Evolutionary conservation across 179 eudicot species (phyloP), one percentile per base, ranked within the genome.

Genomic region (Spinacia oleracea): DNA sequence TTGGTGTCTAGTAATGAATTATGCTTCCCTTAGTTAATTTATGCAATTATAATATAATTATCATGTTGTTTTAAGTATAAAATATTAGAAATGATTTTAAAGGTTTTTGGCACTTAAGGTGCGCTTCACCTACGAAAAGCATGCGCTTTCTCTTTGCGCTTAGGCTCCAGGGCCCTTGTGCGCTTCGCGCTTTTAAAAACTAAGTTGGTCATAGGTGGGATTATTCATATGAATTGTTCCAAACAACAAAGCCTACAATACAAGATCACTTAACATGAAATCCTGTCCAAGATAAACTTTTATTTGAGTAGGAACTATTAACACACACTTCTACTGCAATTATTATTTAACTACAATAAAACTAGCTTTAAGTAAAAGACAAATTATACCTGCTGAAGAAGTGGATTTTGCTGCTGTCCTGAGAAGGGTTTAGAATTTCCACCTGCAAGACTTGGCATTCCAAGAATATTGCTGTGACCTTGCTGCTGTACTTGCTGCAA

Each of bases 401-500:
- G 89, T 25, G 92, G 85, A 85, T 87, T 92, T 78, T 90, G 96
- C 81, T 88, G 98, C 85, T 94, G 99, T 68, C 92, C 84, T 32
- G 99, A 81, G 83, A 89, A 94, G 75, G 90, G 93, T 82, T 91
- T 92, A 53, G 84, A 87, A 86, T 81, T 96, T 55, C 91, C 94
- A 38, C 94, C 97, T 79, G 85, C 83, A 82, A 91, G 89, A 80
- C 88, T 51, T 75, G 92, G 85, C 88, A 96, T 89, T 78, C 93
- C 90, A 72, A 94, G 94, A 85, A 92, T 79, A 79, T 89, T 93
- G 82, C 85, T 86, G 78, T 89, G 99, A 82, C 96, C 91, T 84
- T 94, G 98, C 77, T 91, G 98, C 83, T 90, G 94, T 76, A 96
- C 97, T 78, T 96, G 97, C 89, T 94, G 98, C 77, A 88, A 79